Conservation (phyloP, 257 asterid genomes). For the Solanum pinnatisectum region DNA sequence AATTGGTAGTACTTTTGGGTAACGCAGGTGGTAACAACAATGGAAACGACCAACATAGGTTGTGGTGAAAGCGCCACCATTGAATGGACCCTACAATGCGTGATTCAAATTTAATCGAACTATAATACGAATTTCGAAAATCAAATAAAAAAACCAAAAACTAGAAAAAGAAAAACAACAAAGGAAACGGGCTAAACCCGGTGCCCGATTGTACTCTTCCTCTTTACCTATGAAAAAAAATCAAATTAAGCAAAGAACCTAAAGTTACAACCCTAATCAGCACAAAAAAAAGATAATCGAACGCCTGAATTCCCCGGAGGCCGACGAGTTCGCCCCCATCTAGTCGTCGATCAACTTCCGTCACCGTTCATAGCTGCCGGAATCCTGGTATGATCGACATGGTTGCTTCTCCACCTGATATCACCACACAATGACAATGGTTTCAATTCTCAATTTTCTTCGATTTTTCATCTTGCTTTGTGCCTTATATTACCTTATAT, state of each 20-base stretch:
- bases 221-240: neutral
- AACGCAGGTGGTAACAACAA: neutral
- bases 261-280: constrained; percentile 24
- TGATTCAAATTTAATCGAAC: too few relatives aligned
- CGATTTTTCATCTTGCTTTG: neutral
- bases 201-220: neutral
- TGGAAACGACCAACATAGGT: too few relatives aligned
- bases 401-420: neutral
- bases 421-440: neutral
- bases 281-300: neutral
- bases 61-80: too few relatives aligned
- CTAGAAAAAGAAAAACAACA: neutral
- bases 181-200: neutral
- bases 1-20: too few relatives aligned
- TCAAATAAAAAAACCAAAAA: too few relatives aligned
- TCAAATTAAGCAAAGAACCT: neutral
- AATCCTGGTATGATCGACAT: neutral
- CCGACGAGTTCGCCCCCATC: neutral
- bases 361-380: neutral
- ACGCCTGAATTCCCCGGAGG: neutral
- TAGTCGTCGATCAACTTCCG: neutral
- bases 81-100: too few relatives aligned
- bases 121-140: too few relatives aligned
- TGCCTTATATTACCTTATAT: neutral
- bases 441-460: neutral